Evolutionary conservation across 805 yeast species (phyloP), one percentile per base, ranked within the genome.

Genomic region (Brettanomyces sp.): DNA sequence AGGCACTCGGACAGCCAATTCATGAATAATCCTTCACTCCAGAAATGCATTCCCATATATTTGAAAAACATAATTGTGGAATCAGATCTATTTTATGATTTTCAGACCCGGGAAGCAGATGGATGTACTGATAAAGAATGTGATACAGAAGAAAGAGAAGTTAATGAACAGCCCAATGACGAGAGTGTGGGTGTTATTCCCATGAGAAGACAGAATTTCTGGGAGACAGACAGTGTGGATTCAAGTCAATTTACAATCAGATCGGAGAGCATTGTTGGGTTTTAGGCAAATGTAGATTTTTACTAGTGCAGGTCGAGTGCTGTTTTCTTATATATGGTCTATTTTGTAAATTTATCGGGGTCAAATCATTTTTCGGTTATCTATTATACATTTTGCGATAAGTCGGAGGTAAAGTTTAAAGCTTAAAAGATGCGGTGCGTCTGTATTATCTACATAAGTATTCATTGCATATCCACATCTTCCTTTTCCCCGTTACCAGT

Each of bases 1-100:
- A 34, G n/a, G 11, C 41, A 18, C 11, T n/a, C 40, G 6, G 50
- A 46, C 32, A 53, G 52, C 11, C 54, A 52, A 25, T 58, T 56
- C 38, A 50, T 61, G 59, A 54, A 56, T 47, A 63, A 63, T 45
- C 59, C 60, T 37, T 55, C 56, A 12, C 51, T 63, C 13, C 59
- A 63, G 36, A 55, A 56, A 12, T 58, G 55, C 41, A 55, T 62
- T 7, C 67, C 67, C 5, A 42, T 56, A 12, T 60, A 53, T 40
- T 52, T 63, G 54, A 57, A 57, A 38, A 53, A 54, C 47, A 41
- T 59, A 8, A 55, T 63, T 41, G 50, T 59, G 21, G 52, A 54
- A 6, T 55, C 61, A 4, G 56, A 60, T 21, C 45, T 60, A 30
- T 42, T 52, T 3, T 54, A 53, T 1, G 52, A 58, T 7, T 55